Evolutionary conservation across 2,329 filamentous ascomycete genomes (phyloP), one percentile per base, ranked within the genome.

Genomic region (Hypoxylon sp.): DNA sequence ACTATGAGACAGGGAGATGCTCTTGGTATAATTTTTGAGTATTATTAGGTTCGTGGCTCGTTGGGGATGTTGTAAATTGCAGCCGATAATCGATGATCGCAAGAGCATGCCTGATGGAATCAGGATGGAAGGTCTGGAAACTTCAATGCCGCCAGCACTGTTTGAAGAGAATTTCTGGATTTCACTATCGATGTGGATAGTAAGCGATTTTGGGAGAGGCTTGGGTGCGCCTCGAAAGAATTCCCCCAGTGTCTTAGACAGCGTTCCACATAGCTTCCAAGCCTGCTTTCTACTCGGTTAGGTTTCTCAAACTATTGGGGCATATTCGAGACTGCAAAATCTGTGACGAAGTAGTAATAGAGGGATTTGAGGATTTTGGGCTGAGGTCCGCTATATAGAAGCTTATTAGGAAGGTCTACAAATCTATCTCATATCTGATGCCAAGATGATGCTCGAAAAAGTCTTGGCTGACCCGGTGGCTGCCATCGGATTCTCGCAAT

Each of bases 1-100:
- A 73, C 76, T 80, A 73, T 82, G 74, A 79, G 29, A 52, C 63
- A 9, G 11, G 50, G 58, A 9, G 14, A 44, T 17, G 22, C 48
- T 19, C 24, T 17, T 33, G 24, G 54, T 9, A 26, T 53, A 33
- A 57, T 55, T 59, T 59, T 44, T 2, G 1, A 48, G 14, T 57
- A 44, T 13, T 35, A 5, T 13, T 35, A 5, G 26, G 26, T 19
- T 13, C 8, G 26, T 57, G 24, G 35, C 29, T 46, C 33, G 39
- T n/a, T 35, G 10, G 17, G 31, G 24, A 50, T 44, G 24, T 48
- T 24, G 17, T 50, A 33, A 24, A 14, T 37, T 33, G 44, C 17
- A 59, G 11, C 46, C 8, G 24, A 33, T 59, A 52, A 29, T 29
- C 29, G 54, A 52, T 33, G 17, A 59, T 52, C 46, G 48, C 51